Percentiles rank a stretch among this genome's conserved stretches.
Evolutionary conservation across 2,329 filamentous ascomycete genomes (phyloP).

Genomic region (Sarocladium kiliense): DNA sequence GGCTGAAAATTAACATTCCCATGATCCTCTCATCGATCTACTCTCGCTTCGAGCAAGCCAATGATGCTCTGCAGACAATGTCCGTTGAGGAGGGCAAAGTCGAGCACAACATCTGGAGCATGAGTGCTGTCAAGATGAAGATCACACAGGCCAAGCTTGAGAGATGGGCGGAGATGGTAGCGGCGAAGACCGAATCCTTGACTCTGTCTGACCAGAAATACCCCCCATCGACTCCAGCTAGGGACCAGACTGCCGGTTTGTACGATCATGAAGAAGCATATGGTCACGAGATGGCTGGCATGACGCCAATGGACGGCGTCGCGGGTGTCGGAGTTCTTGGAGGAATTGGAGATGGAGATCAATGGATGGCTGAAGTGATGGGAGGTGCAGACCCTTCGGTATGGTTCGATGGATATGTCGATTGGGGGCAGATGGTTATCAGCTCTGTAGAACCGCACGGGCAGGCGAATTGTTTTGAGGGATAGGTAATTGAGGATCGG

Average conservation of each 20-base stretch:
- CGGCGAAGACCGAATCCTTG: slow-evolving; percentile 25
- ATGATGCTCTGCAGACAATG: slow-evolving; percentile 26
- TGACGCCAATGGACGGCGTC: neutral
- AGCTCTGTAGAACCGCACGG: neutral
- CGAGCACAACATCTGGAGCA: slow-evolving; percentile 42
- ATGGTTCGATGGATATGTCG: neutral
- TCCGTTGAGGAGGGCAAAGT: slow-evolving; percentile 26
- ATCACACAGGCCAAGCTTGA: slow-evolving; percentile 42
- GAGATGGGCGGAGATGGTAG: slow-evolving; percentile 40
- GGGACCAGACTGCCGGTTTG: neutral
- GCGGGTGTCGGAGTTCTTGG: too few species aligned
- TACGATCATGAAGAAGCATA: neutral
- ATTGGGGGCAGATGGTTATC: neutral
- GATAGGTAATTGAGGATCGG: too few species aligned
- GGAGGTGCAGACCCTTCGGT: neutral
- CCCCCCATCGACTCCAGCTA: neutral
- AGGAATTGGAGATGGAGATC: neutral
- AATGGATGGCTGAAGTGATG: neutral
- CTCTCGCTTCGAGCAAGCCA: slow-evolving; percentile 37
- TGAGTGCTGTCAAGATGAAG: slow-evolving; percentile 41
- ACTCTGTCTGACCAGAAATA: slow-evolving; percentile 13
- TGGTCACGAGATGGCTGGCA: neutral
- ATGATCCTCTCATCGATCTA: slow-evolving; percentile 36
- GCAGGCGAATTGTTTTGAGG: too few species aligned
- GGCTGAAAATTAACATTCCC: slow-evolving; percentile 38